Percentiles rank a stretch among this genome's conserved stretches.
These are phyloP conservation scores for Globisporangium polare DNA, from an alignment of 352 stramenopile genomes.

Conservation along the genomic window DNA sequence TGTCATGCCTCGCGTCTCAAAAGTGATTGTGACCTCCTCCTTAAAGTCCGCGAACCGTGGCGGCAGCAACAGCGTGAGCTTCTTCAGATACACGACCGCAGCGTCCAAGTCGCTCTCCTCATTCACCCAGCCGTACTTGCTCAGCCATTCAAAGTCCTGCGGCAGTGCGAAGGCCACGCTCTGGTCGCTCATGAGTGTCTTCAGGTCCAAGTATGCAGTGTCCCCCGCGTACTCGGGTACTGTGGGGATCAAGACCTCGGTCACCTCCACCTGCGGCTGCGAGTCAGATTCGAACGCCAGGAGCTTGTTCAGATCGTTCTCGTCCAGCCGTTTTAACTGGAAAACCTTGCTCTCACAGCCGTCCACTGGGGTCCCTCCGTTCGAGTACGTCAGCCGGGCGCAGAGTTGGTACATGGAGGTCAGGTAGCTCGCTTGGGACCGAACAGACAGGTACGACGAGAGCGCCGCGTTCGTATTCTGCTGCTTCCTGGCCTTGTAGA, in stretches of 20 bases:
- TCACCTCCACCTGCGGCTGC: not conserved
- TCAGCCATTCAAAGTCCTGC: conserved; percentile 1
- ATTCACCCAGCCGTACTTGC: conserved; percentile 4
- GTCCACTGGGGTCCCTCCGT: not conserved
- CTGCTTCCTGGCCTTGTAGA: not conserved
- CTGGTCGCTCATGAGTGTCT: conserved; percentile 1
- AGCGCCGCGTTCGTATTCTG: conserved; percentile 3
- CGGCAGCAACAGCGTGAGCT: not conserved
- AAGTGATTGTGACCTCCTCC: not conserved
- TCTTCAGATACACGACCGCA: not conserved
- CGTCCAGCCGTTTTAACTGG: not conserved
- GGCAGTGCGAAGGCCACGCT: not conserved
- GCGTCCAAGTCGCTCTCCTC: not conserved
- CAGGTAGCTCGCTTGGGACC: not conserved
- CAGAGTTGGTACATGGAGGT: conserved; percentile 3
- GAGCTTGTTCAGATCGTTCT: not conserved
- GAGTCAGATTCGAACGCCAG: not conserved
- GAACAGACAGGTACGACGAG: not conserved
- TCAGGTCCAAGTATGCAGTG: not conserved
- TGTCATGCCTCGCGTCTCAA: not conserved
- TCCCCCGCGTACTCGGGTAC: not conserved
- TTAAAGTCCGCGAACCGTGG: conserved; percentile 1
- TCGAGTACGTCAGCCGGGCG: not conserved
- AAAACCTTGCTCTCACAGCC: not conserved
- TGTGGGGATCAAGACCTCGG: not conserved